Base-by-base conservation (phyloP, 1,139 yeast species). In the Suhomyces anneliseae region DNA sequence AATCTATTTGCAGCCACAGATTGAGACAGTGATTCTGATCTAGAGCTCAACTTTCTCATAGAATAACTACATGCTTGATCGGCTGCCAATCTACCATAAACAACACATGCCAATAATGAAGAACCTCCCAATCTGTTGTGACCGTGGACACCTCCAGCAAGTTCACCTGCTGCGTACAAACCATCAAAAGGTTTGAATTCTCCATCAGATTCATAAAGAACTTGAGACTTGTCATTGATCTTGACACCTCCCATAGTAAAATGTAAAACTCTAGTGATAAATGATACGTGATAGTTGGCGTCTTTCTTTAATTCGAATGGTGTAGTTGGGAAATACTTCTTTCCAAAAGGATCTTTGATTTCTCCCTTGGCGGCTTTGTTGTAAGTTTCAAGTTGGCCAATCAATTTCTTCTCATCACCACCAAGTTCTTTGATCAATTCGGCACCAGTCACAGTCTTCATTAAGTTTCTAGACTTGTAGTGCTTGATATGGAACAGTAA, bases 221-320 rank as follows among this genome's bases (percentile, higher is more conserved):
- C 89, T 56, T 83, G 78, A 0, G 86, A 70, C 42, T 74, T 66
- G 39, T 74, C 78, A 59, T 85, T 81, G 58, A 86, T 84, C 60
- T 81, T 81, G 33, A 86, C 84, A 39, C 96, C 95, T 34, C 96
- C 95, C 90, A 87, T 85, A 8, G 95, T 87, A 68, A 87, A 88
- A 62, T 88, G 96, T 36, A 88, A 79, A 2, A 87, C 95, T 36
- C 95, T 82, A 2, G 93, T 85, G 40, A 86, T 77, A 53, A 69
- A 76, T 0, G 85, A 80, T 29, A 79, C 81, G 56, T 78, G 79
- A 54, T 70, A 75, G 24, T 59, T 61, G 7, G 65, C 66, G 31
- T 62, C 54, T 3, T 57, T 49, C 9, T 58, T 52, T 49, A 62
- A 71, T 64, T 63, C 65, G 46, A 76, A 68, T 8, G 82, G 83